Evolutionary conservation across 768 basidiomycete species (phyloP).

Genomic region (Cyclocybe aegerita): DNA sequence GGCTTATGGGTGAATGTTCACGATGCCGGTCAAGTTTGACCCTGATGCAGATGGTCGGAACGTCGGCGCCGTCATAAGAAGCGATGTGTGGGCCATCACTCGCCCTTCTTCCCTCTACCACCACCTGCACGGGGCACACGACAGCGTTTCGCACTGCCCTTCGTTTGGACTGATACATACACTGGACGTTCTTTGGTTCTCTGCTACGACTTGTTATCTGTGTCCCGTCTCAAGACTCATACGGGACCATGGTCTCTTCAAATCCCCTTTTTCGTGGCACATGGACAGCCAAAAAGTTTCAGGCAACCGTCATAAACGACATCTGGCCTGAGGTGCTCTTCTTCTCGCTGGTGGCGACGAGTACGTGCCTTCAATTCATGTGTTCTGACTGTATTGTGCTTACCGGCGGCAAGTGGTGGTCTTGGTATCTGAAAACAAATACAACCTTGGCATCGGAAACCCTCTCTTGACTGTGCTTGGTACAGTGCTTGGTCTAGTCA

Average conservation of each 20-base stretch:
- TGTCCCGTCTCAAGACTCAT: not conserved
- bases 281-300: constrained; percentile 52
- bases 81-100: too few relatives aligned
- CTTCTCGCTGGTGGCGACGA: constrained; percentile 55
- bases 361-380: constrained; percentile 26
- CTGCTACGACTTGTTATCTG: not conserved
- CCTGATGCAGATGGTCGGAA: too few relatives aligned
- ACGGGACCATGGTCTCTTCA: constrained; percentile 12
- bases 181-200: too few relatives aligned
- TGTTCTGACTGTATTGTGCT: not conserved
- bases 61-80: too few relatives aligned
- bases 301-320: constrained; percentile 59
- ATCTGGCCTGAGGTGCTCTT: constrained; percentile 63
- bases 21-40: too few relatives aligned
- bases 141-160: too few relatives aligned
- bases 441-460: constrained; percentile 51
- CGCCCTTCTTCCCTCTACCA: too few relatives aligned
- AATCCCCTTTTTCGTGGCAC: constrained; percentile 44
- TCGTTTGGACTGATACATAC: too few relatives aligned
- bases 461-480: constrained; percentile 68
- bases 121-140: too few relatives aligned
- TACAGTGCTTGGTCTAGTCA: constrained; percentile 70
- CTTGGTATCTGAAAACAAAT: constrained; percentile 49
- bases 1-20: too few relatives aligned
- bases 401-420: constrained; percentile 47